Evolutionary conservation across 768 basidiomycete species (phyloP), one percentile per base, ranked within the genome.

Genomic region (Termitomyces bulborhizus): DNA sequence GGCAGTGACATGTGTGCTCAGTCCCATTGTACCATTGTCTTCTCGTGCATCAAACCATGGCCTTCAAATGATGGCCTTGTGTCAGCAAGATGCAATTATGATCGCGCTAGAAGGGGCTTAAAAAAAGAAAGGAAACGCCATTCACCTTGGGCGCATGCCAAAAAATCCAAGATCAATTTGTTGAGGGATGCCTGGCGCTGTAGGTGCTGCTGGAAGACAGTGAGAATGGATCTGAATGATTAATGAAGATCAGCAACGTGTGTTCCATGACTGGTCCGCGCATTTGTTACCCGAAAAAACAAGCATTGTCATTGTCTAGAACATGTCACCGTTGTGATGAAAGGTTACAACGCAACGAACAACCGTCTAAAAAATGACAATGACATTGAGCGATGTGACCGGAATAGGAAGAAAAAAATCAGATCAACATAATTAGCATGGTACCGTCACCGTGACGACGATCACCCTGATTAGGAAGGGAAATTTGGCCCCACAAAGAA

Each of bases 1-100:
- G 36, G 41, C 42, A 45, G 26, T 36, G 58, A 46, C 58, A 62
- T 55, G 56, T 43, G 48, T 40, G 11, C 32, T 34, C 47, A 31
- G 32, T 6, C 31, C 55, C 55, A 52, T 56, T 52, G 55, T 56
- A 12, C 39, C 55, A 56, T 56, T 56, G 55, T 56, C 34, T 51
- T 32, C 21, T 48, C 48, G 39, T 50, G 46, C 24, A 50, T 55
- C 54, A 50, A 55, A 41, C 48, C 47, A 41, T 42, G 46, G 31
- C 29, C 47, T 3, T n/a, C 6, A n/a, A 18, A 40, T 46, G 41
- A 27, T 37, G 37, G 49, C 37, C 37, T 27, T 50, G 6, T 18
- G 11, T 26, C 3, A 9, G 36, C 27, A 49, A 8, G n/a, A 50
- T 18, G 6, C 37, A 40, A 27, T 39, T 27, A 16, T 37, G 27